phyloP scores from a whole-genome alignment of 75 land plant genomes.

The Larix kaempferi region DNA sequence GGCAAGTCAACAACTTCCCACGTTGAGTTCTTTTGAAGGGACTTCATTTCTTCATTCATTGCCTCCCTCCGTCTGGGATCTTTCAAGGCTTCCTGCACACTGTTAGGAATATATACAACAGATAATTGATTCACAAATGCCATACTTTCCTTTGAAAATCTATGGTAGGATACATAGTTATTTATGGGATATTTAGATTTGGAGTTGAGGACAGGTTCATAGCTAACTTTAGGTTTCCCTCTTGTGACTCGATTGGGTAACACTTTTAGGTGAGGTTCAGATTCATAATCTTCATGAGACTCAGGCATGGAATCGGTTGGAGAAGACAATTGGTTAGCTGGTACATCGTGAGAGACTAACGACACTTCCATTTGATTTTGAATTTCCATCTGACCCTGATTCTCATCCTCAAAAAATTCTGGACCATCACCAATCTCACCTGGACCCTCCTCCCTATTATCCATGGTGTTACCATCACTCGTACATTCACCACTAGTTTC shows the following conservation, averaged over 20 bases:
- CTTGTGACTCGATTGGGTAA: not conserved
- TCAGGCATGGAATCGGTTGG: not conserved
- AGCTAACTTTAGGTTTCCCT: constrained; percentile 15
- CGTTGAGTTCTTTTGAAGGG: no score
- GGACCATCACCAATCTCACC: no score
- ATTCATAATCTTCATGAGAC: not conserved
- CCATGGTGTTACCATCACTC: constrained; percentile 4
- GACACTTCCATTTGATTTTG: no score
- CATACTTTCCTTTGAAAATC: constrained; percentile 4
- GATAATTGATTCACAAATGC: constrained; percentile 20
- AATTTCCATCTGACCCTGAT: no score
- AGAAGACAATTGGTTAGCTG: not conserved
- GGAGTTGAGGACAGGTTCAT: constrained; percentile 13
- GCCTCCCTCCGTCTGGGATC: constrained; percentile 24
- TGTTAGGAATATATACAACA: constrained; percentile 20
- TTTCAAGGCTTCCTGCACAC: constrained; percentile 18
- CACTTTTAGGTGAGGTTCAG: not conserved
- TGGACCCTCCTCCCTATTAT: no score
- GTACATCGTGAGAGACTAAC: no score
- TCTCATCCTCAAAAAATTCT: no score
- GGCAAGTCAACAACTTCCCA: no score
- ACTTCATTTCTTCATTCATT: no score
- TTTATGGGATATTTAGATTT: constrained; percentile 19
- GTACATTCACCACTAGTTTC: not conserved
- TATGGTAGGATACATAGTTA: constrained; percentile 15